A percentile compares a stretch with the other conserved stretches of the same genome.
These are phyloP conservation scores for Boletellus deceptivus DNA, from an alignment of 1,284 basidiomycete species.

Conservation along the genomic window DNA sequence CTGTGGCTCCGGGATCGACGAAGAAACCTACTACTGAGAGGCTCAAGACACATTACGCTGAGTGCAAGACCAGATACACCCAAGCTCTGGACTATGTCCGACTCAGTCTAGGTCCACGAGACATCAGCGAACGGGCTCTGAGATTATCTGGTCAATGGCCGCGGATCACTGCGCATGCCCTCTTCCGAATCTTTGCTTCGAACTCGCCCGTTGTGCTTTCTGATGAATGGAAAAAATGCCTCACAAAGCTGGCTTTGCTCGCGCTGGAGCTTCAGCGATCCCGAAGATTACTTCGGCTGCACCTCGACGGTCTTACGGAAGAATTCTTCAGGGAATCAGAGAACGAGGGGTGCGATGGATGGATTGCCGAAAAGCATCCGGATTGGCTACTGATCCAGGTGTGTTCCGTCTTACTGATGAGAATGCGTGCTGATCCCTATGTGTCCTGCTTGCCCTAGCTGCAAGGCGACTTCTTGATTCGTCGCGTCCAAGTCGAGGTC, in stretches of 20 bases:
- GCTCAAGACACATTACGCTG: not conserved
- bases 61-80: not conserved
- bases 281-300: not conserved
- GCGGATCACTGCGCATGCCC: not conserved
- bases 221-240: not conserved
- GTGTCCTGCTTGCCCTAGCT: not conserved
- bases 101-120: slow-evolving; percentile 11
- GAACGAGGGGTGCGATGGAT: not conserved
- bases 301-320: not conserved
- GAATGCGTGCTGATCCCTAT: not conserved
- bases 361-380: not conserved
- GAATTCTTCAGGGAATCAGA: not conserved
- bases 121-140: slow-evolving; percentile 15
- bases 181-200: not conserved
- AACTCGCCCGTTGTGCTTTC: not conserved
- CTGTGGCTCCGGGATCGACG: not conserved
- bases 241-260: not conserved
- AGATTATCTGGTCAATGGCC: not conserved
- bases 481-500: not conserved
- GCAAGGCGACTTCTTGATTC: not conserved
- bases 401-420: not conserved
- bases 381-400: not conserved
- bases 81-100: slow-evolving; percentile 4
- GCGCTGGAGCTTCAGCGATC: not conserved
- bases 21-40: not conserved